Base-by-base conservation (phyloP, 2,329 filamentous ascomycete genomes). In the Acrocalymma vagum region DNA sequence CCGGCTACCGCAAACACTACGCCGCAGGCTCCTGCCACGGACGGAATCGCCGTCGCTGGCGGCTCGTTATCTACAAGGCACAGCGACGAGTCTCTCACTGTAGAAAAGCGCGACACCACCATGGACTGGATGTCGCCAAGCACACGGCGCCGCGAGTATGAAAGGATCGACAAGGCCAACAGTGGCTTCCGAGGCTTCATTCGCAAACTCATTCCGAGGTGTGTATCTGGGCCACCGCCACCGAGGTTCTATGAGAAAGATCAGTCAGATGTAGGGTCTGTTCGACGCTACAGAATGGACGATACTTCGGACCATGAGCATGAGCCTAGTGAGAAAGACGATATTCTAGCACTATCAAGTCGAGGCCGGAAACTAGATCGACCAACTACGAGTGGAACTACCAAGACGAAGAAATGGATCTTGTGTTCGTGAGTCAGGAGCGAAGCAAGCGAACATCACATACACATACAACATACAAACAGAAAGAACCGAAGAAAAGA, bases 61-160 rank as follows among this genome's bases (percentile, higher is more conserved):
- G 39, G 55, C 16, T 21, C 38, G 18, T 39, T 34, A 21, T 28
- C 48, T 23, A 33, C 47, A 16, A 52, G 57, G 13, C 45, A 60
- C 30, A 58, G 37, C 20, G 58, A 58, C 27, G 50, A 51, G 16
- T 39, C 47, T 6, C 28, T 52, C 8, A 15, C 28, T 11, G 21
- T 41, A 5, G 42, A 51, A 10, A 38, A 44, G 11, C 41, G 57
- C 24, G 50, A 58, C 23, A 69, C 64, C 2, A 65, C 60, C 4
- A 70, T 62, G 51, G 62, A 70, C 31, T 72, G 68, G 68, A 70
- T 57, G 9, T 71, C 67, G 4, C 62, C 63, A 1, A 56, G 53
- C 45, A 69, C 67, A 7, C 56, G 67, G 8, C 49, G 49, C 24
- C 58, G 54, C 14, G 60, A 72, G 37, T 72, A 72, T 42, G 62